phyloP scores from a whole-genome alignment of 805 yeast species.

The Saccharomycopsis guyanensis region DNA sequence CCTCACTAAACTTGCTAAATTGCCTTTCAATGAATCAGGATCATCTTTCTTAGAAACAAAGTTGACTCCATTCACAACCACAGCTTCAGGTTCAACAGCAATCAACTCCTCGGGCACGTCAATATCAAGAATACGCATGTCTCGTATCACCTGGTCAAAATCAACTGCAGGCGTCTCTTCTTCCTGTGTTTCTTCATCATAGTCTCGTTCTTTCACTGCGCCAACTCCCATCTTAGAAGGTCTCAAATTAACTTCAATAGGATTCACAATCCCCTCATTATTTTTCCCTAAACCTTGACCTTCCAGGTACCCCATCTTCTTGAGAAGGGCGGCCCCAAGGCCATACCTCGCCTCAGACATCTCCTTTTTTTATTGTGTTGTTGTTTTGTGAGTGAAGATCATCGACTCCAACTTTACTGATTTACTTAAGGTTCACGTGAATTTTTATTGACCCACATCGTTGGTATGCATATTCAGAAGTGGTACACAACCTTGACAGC shows the following conservation, averaged over 20 bases:
- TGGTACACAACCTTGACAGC: not conserved
- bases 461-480: not conserved
- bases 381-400: too few species aligned
- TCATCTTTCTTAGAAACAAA: conserved; percentile 3
- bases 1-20: conserved; percentile 24
- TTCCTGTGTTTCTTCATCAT: conserved; percentile 20
- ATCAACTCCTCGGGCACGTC: conserved; percentile 23
- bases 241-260: conserved; percentile 62
- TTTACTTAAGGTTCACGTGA: not conserved
- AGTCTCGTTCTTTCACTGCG: conserved; percentile 32
- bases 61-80: conserved; percentile 6
- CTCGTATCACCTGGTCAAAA: conserved; percentile 24
- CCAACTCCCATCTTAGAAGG: conserved; percentile 74
- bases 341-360: conserved; percentile 46
- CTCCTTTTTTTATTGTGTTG: too few species aligned
- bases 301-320: conserved; percentile 78
- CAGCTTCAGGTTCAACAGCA: not conserved
- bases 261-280: conserved; percentile 70
- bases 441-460: not conserved
- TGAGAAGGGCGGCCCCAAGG: conserved; percentile 71
- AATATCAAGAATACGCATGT: conserved; percentile 26
- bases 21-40: conserved; percentile 20
- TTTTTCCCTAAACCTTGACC: conserved; percentile 81
- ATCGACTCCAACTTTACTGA: too few species aligned
- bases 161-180: conserved; percentile 21